These are phyloP conservation scores for Calonectria hawksworthii DNA, from an alignment of 2,329 filamentous ascomycete species.

Conservation along the genomic window DNA sequence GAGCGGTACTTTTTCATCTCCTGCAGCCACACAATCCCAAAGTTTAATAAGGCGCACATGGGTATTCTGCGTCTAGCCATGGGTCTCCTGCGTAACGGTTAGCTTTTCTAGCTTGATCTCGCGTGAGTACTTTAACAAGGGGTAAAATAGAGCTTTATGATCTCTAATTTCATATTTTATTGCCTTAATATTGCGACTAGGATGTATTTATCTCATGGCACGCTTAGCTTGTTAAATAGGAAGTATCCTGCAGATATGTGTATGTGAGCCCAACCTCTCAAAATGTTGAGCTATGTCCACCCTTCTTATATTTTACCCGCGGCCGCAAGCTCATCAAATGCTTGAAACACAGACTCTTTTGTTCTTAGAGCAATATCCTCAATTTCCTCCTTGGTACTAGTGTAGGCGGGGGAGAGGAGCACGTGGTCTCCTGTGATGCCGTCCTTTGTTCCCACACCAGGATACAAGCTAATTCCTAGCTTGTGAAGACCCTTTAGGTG, in stretches of 20 bases:
- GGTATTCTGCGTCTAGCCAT: too few species aligned
- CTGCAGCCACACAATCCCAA: too few species aligned
- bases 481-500: not conserved
- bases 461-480: not conserved
- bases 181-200: not conserved
- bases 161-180: not conserved
- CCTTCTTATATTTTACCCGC: not conserved
- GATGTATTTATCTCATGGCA: not conserved
- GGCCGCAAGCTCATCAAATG: not conserved
- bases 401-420: constrained; percentile 59
- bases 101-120: too few species aligned
- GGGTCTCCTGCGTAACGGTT: too few species aligned
- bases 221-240: not conserved
- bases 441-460: constrained; percentile 25
- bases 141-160: too few species aligned
- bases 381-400: constrained; percentile 46
- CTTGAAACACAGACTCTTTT: not conserved
- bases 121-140: too few species aligned
- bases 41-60: too few species aligned
- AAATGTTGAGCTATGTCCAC: too few species aligned
- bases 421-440: constrained; percentile 43
- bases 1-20: too few species aligned
- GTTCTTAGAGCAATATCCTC: not conserved
- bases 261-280: not conserved
- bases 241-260: not conserved